Percentiles rank a stretch among this genome's conserved stretches.
phyloP scores from a whole-genome alignment of 202 grass and related monocot species.

The Alloteropsis angusta region DNA sequence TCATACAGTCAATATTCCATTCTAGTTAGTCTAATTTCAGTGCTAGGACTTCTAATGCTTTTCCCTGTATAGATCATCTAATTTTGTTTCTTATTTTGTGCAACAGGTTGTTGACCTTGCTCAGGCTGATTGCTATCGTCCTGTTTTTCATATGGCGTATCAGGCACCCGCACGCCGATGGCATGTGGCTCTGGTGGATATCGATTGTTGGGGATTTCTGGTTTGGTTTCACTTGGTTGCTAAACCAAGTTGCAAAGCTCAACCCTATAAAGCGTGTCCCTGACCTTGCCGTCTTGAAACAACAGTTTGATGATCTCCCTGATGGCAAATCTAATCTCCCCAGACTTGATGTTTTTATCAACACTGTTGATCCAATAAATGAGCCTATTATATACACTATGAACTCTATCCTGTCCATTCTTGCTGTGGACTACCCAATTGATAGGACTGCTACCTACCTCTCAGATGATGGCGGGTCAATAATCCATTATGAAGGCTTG shows the following conservation, averaged over 20 bases:
- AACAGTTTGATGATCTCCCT: slow-evolving; percentile 80
- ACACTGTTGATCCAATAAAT: slow-evolving; percentile 75
- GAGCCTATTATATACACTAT: slow-evolving; percentile 82
- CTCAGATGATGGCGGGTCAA: slow-evolving; percentile 75
- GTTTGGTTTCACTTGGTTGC: slow-evolving; percentile 73
- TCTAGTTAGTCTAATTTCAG: neutral
- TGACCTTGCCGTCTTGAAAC: slow-evolving; percentile 42
- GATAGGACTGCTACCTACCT: slow-evolving; percentile 77
- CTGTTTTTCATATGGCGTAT: slow-evolving; percentile 76
- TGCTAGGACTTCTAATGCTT: neutral
- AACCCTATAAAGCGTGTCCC: slow-evolving; percentile 54
- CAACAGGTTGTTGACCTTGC: slow-evolving; percentile 54
- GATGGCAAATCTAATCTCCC: slow-evolving; percentile 70
- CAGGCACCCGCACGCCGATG: slow-evolving; percentile 48
- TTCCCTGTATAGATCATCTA: neutral
- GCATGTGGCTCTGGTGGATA: slow-evolving; percentile 84
- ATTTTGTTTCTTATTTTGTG: neutral
- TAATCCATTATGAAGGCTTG: slow-evolving; percentile 76
- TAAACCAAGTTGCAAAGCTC: slow-evolving; percentile 72
- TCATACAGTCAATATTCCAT: neutral
- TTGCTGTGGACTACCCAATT: slow-evolving; percentile 75
- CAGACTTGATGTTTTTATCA: slow-evolving; percentile 68
- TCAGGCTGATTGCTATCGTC: slow-evolving; percentile 52
- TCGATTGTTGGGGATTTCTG: slow-evolving; percentile 78
- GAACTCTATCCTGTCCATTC: slow-evolving; percentile 80